phyloP scores from a whole-genome alignment of 192 early-diverging fungal genomes.

The Coemansia aciculifera region DNA sequence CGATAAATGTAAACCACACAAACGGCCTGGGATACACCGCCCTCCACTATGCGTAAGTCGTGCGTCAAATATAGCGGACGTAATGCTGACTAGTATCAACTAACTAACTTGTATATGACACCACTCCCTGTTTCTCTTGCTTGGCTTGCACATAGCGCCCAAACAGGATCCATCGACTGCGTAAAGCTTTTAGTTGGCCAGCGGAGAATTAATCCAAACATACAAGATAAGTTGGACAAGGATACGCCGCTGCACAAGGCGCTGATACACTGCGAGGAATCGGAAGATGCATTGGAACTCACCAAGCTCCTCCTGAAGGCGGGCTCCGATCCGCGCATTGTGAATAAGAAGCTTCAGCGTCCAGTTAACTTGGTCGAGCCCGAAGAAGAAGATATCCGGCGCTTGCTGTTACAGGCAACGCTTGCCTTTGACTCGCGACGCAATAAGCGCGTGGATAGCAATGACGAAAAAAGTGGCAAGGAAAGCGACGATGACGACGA shows the following conservation, averaged over 20 bases:
- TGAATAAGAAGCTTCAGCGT: conserved; percentile 40
- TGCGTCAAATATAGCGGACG: conserved; percentile 7
- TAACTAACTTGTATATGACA: conserved; percentile 27
- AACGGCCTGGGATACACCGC: conserved; percentile 68
- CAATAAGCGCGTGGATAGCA: not conserved
- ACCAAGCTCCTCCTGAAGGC: conserved; percentile 58
- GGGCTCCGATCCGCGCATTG: conserved; percentile 56
- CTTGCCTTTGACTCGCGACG: conserved; percentile 18
- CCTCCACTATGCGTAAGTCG: conserved; percentile 65
- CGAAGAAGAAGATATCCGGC: conserved; percentile 35
- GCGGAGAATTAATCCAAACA: conserved; percentile 59
- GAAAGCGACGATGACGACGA: conserved; percentile 10
- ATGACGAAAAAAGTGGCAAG: not conserved
- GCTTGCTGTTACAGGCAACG: conserved; percentile 31
- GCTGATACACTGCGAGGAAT: conserved; percentile 58
- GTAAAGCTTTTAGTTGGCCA: conserved; percentile 58
- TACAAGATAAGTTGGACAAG: conserved; percentile 54
- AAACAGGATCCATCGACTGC: conserved; percentile 61
- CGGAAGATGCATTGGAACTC: conserved; percentile 60
- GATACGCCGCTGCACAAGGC: conserved; percentile 74
- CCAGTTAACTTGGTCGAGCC: conserved; percentile 29
- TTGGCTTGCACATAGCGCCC: conserved; percentile 38
- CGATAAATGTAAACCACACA: conserved; percentile 61
- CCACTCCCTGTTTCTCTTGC: not conserved
- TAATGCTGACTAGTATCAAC: not conserved